These are phyloP conservation scores for Cucurbita maxima DNA, from an alignment of 306 rosid genomes.

Conservation along the genomic window DNA sequence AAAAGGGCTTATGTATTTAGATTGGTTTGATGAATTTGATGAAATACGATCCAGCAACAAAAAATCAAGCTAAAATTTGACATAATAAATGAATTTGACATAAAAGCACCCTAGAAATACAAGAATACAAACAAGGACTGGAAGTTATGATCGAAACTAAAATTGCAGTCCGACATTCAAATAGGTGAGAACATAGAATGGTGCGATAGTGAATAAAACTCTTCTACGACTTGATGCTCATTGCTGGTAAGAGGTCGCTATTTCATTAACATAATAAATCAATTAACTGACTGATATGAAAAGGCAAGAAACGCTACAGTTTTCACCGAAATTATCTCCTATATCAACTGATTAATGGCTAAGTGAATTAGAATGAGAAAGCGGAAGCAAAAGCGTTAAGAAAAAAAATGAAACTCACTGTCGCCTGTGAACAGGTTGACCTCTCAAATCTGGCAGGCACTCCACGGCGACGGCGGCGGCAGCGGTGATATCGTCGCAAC, in stretches of 20 bases:
- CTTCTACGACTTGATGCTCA: background rate
- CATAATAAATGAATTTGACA: background rate
- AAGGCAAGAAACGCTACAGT: background rate
- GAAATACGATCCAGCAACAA: background rate
- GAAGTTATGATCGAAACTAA: background rate
- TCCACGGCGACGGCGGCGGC: background rate
- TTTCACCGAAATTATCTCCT: background rate
- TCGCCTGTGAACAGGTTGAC: background rate
- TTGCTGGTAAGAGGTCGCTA: background rate
- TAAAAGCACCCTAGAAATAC: background rate
- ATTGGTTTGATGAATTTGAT: background rate
- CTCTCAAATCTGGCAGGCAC: background rate
- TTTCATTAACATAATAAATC: background rate
- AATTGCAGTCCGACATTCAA: background rate
- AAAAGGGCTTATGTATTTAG: background rate
- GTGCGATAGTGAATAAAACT: background rate
- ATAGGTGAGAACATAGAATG: background rate
- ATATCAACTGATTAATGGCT: background rate
- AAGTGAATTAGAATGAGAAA: background rate
- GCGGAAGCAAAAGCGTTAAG: background rate
- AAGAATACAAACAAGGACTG: background rate
- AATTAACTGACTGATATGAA: background rate
- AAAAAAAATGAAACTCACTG: background rate
- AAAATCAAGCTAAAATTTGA: background rate
- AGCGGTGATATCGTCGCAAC: background rate